These are phyloP conservation scores for Yamadazyma endophytica DNA, from an alignment of 805 yeast genomes.

Conservation along the genomic window DNA sequence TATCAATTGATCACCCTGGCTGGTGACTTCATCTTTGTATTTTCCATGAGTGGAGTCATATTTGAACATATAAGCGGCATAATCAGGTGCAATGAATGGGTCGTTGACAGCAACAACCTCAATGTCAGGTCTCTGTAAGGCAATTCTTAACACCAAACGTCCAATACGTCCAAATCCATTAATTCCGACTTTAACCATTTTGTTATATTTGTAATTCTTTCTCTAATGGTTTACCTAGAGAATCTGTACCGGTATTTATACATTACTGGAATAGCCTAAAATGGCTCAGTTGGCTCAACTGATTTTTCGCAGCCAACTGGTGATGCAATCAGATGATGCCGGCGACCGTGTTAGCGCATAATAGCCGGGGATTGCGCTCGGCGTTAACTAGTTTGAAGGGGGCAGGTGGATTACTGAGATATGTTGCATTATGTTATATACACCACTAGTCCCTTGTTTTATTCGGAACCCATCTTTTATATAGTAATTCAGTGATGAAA, in stretches of 20 bases:
- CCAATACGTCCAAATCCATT: constrained; percentile 36
- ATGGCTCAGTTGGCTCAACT: no score
- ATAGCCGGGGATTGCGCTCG: no score
- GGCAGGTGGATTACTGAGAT: no score
- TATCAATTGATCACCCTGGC: constrained; percentile 19
- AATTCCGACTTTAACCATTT: constrained; percentile 27
- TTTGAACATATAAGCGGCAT: constrained; percentile 34
- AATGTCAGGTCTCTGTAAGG: constrained; percentile 27
- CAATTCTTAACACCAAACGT: constrained; percentile 31
- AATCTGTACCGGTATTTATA: not conserved
- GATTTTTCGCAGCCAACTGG: constrained; percentile 5
- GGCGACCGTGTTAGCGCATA: not conserved
- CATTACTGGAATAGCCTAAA: no score
- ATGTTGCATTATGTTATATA: no score
- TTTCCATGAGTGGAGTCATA: constrained; percentile 35
- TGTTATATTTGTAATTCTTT: constrained; percentile 3
- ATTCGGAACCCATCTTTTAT: constrained; percentile 83
- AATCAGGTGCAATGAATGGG: constrained; percentile 31
- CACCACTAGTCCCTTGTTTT: constrained; percentile 71
- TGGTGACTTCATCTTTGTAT: constrained; percentile 24
- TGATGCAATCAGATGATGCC: constrained; percentile 2
- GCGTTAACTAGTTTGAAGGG: no score
- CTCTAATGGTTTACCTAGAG: not conserved
- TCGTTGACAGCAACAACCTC: constrained; percentile 30
- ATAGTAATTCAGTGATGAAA: constrained; percentile 57